These are phyloP conservation scores for Ogataea paraovalis DNA, from an alignment of 805 yeast genomes.

Conservation along the genomic window DNA sequence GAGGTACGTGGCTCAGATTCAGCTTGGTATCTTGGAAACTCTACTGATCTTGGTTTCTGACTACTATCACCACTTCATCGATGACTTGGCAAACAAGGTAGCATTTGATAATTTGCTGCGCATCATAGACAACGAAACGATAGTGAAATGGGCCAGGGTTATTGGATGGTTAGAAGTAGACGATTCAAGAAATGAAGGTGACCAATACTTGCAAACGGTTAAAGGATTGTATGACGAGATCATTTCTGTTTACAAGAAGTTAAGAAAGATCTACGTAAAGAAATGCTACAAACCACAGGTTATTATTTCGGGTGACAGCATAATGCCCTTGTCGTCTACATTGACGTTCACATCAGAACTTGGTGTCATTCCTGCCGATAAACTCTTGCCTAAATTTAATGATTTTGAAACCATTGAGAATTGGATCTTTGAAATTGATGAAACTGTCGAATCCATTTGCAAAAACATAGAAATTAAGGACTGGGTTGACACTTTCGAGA, in stretches of 20 bases:
- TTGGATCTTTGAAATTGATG: slow-evolving; percentile 63
- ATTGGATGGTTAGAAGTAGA: slow-evolving; percentile 23
- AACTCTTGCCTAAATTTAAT: slow-evolving; percentile 25
- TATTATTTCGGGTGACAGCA: slow-evolving; percentile 27
- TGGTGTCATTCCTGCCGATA: slow-evolving; percentile 35
- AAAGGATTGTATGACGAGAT: slow-evolving; percentile 22
- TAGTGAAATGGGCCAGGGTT: slow-evolving; percentile 44
- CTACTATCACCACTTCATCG: slow-evolving; percentile 72
- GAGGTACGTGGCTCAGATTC: slow-evolving; percentile 69
- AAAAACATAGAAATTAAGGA: slow-evolving; percentile 58
- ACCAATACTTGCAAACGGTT: slow-evolving; percentile 17
- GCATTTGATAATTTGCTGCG: slow-evolving; percentile 62
- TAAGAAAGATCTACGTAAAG: slow-evolving; percentile 66
- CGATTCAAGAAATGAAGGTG: slow-evolving; percentile 5
- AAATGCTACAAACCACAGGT: slow-evolving; percentile 64
- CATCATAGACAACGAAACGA: slow-evolving; percentile 62
- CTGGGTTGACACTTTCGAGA: slow-evolving; percentile 75
- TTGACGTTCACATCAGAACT: slow-evolving; percentile 36
- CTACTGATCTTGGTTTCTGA: slow-evolving; percentile 64
- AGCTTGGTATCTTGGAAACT: slow-evolving; percentile 77
- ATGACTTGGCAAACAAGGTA: slow-evolving; percentile 56
- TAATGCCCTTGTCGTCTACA: background rate
- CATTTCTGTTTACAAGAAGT: slow-evolving; percentile 51
- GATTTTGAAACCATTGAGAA: slow-evolving; percentile 50
- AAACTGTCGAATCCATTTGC: slow-evolving; percentile 54